phyloP scores from a whole-genome alignment of 768 basidiomycete species.

The Cytidiella melzeri region DNA sequence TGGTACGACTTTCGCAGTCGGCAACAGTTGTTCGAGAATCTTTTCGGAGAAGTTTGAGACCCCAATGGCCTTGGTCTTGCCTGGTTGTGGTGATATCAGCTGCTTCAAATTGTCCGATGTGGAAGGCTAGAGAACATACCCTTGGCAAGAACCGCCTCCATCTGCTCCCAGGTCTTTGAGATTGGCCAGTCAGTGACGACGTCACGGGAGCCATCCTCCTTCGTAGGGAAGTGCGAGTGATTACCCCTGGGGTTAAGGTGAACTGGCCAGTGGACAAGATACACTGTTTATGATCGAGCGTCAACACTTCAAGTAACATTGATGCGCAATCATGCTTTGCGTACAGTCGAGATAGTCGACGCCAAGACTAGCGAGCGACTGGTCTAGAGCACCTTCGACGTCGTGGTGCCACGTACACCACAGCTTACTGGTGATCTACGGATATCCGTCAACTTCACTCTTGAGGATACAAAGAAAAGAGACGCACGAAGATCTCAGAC shows the following conservation, averaged over 20 bases:
- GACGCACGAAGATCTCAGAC: constrained; percentile 59
- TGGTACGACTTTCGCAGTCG: constrained; percentile 60
- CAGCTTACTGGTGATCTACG: constrained; percentile 65
- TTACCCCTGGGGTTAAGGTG: constrained; percentile 65
- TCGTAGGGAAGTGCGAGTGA: constrained; percentile 50
- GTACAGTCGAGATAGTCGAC: constrained; percentile 78
- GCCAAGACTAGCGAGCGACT: constrained; percentile 73
- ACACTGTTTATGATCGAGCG: constrained; percentile 32
- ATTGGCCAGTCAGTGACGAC: constrained; percentile 61
- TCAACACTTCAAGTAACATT: neutral
- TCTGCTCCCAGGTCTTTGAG: constrained; percentile 75
- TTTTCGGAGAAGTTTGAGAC: constrained; percentile 70
- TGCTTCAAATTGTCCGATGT: neutral
- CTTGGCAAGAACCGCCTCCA: constrained; percentile 68
- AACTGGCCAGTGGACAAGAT: constrained; percentile 81
- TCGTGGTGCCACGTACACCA: constrained; percentile 65
- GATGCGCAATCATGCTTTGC: constrained; percentile 22
- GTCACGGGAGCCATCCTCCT: constrained; percentile 60
- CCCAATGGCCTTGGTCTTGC: constrained; percentile 62
- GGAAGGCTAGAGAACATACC: constrained; percentile 30
- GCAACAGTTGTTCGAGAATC: constrained; percentile 65
- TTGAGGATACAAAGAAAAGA: neutral
- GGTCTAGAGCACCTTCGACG: constrained; percentile 69
- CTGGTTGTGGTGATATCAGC: constrained; percentile 30
- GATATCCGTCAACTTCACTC: neutral